These are phyloP conservation scores for Tolypocladium guangdongense DNA, from an alignment of 2,329 filamentous ascomycete genomes.

Conservation along the genomic window DNA sequence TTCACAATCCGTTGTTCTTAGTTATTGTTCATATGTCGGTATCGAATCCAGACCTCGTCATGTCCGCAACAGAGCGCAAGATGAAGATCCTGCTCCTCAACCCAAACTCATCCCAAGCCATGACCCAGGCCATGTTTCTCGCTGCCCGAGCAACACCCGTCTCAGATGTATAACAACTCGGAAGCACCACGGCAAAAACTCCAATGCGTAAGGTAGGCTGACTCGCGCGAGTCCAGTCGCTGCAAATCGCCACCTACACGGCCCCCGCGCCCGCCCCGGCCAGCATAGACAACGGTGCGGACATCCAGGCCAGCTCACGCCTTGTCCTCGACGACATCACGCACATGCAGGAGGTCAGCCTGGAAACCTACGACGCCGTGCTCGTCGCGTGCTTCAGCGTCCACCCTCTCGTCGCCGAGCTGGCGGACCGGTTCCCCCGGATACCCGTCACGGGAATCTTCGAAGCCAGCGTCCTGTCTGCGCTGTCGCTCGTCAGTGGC, in stretches of 20 bases:
- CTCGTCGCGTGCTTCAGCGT: constrained; percentile 83
- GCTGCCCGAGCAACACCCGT: constrained; percentile 12
- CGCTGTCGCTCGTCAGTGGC: constrained; percentile 37
- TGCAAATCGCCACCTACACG: constrained; percentile 53
- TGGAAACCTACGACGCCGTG: constrained; percentile 56
- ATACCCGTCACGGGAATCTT: constrained; percentile 57
- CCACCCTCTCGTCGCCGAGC: constrained; percentile 59
- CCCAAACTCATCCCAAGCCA: constrained; percentile 62
- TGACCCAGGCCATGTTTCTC: constrained; percentile 55
- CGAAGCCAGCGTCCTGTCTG: constrained; percentile 63
- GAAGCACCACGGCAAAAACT: neutral
- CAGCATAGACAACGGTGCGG: constrained; percentile 68
- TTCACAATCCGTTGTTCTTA: neutral
- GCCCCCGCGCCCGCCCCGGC: constrained; percentile 50
- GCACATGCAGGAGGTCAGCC: constrained; percentile 18
- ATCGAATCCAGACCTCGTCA: neutral
- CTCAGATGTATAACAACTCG: constrained; percentile 12
- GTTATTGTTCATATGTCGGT: neutral
- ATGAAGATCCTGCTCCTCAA: constrained; percentile 58
- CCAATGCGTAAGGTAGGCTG: neutral
- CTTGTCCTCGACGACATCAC: constrained; percentile 48
- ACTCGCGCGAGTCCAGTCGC: constrained; percentile 19
- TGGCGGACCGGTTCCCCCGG: constrained; percentile 26
- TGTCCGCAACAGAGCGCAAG: neutral
- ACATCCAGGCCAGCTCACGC: constrained; percentile 52